phyloP scores from a whole-genome alignment of 139 green algal genomes.

The Choricystis sp. region DNA sequence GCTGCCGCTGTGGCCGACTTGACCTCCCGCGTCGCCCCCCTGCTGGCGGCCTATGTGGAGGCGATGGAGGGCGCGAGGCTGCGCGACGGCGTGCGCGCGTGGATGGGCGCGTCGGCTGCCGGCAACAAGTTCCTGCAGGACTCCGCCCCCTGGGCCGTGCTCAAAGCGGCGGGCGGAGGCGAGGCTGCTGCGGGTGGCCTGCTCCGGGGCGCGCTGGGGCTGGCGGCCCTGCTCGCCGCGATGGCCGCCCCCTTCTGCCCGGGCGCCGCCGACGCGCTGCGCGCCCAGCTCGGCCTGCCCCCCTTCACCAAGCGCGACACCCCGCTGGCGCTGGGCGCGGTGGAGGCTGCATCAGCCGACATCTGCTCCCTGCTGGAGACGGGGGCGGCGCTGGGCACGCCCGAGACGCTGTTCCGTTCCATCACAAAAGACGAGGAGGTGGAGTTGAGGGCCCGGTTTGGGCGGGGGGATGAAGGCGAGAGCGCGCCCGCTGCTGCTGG shows the following conservation, averaged over 20 bases:
- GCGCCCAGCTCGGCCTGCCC: neutral
- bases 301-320: neutral
- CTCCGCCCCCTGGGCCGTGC: constrained; percentile 32
- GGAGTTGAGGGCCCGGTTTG: constrained; percentile 14
- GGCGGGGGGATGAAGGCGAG: constrained; percentile 4
- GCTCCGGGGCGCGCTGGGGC: neutral
- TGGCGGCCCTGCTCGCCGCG: neutral
- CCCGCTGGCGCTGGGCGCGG: too few species aligned
- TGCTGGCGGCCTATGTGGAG: constrained; percentile 57
- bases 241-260: neutral
- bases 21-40: constrained; percentile 22
- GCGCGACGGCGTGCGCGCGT: constrained; percentile 38
- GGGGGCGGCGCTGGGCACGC: constrained; percentile 3
- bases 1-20: constrained; percentile 27
- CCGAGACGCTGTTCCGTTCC: constrained; percentile 27
- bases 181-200: neutral
- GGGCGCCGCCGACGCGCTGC: neutral
- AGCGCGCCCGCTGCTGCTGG: constrained; percentile 4
- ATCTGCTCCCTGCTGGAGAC: constrained; percentile 31
- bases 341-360: constrained; percentile 9
- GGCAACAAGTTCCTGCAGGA: constrained; percentile 77
- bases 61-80: constrained; percentile 62
- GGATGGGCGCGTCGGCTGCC: constrained; percentile 46
- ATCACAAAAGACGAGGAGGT: constrained; percentile 37
- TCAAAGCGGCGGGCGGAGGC: constrained; percentile 45